These are phyloP conservation scores for Amylocarpus encephaloides DNA, from an alignment of 2,329 filamentous ascomycete species.

Conservation along the genomic window DNA sequence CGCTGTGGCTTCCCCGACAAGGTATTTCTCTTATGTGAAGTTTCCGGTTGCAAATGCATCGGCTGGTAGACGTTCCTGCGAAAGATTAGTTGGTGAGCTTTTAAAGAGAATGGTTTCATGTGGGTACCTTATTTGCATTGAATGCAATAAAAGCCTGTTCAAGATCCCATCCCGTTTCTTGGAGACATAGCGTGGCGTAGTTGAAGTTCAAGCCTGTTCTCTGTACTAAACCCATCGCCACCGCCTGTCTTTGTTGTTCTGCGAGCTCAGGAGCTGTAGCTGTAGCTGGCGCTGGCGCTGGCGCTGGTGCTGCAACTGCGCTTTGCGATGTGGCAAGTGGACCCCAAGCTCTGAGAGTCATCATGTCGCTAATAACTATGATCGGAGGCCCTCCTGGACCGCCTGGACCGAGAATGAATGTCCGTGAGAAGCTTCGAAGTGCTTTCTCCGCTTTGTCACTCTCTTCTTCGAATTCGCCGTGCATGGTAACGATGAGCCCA, in stretches of 20 bases:
- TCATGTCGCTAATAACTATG: slow-evolving; percentile 73
- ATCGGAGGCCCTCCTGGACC: slow-evolving; percentile 50
- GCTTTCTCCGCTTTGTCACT: slow-evolving; percentile 50
- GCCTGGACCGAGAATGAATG: slow-evolving; percentile 72
- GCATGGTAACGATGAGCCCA: slow-evolving; percentile 71
- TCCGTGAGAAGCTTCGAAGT: slow-evolving; percentile 75
- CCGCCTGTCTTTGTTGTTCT: slow-evolving; percentile 45
- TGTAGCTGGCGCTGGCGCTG: slow-evolving; percentile 2
- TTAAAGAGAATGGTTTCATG: slow-evolving; percentile 17
- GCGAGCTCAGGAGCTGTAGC: slow-evolving; percentile 20
- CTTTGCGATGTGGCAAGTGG: slow-evolving; percentile 35
- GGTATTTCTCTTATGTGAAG: too few species aligned
- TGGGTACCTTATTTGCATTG: slow-evolving; percentile 67
- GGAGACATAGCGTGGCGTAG: slow-evolving; percentile 75
- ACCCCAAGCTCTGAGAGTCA: slow-evolving; percentile 63
- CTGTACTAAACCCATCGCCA: slow-evolving; percentile 68
- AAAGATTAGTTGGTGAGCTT: too few species aligned
- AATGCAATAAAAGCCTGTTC: slow-evolving; percentile 70
- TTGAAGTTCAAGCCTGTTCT: slow-evolving; percentile 74
- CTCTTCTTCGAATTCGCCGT: slow-evolving; percentile 77
- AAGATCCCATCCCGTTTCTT: slow-evolving; percentile 74
- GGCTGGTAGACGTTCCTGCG: too few species aligned
- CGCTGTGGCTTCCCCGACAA: too few species aligned
- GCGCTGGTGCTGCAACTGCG: not conserved
- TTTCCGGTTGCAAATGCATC: too few species aligned